phyloP scores from a whole-genome alignment of 1,139 yeast species.

The Entelexis sorbosivorans region DNA sequence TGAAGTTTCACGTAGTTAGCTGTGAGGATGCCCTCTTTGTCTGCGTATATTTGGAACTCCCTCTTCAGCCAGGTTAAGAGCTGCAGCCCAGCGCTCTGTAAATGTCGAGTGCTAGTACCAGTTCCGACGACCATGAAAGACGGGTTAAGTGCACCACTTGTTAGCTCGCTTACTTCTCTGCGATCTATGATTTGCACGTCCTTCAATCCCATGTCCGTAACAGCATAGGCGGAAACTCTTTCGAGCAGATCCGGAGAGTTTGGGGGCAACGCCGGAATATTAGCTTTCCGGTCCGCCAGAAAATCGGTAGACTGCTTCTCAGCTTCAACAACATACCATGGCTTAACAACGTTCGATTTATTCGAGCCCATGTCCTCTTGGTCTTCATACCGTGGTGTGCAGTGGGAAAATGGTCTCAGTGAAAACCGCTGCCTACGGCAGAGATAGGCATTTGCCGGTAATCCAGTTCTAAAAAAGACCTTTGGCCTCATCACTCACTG shows the following conservation, averaged over 20 bases:
- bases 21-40: slow-evolving; percentile 62
- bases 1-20: slow-evolving; percentile 47
- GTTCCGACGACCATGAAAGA: slow-evolving; percentile 52
- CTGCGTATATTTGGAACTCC: slow-evolving; percentile 37
- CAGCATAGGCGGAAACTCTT: slow-evolving; percentile 40
- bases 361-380: too few species aligned
- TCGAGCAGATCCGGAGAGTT: slow-evolving; percentile 44
- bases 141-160: slow-evolving; percentile 32
- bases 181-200: slow-evolving; percentile 43
- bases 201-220: slow-evolving; percentile 52
- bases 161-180: not conserved
- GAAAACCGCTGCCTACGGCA: not conserved
- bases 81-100: slow-evolving; percentile 58
- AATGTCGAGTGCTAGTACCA: slow-evolving; percentile 68
- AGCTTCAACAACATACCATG: slow-evolving; percentile 23
- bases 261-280: slow-evolving; percentile 45
- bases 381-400: not conserved
- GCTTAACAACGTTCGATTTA: slow-evolving; percentile 3
- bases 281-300: not conserved
- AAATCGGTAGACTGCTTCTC: not conserved
- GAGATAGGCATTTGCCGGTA: too few species aligned
- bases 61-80: slow-evolving; percentile 41
- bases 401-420: not conserved
- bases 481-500: too few species aligned
- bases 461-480: too few species aligned